Conservation (phyloP, 768 basidiomycete genomes). For the Psilocybe cyanescens region DNA sequence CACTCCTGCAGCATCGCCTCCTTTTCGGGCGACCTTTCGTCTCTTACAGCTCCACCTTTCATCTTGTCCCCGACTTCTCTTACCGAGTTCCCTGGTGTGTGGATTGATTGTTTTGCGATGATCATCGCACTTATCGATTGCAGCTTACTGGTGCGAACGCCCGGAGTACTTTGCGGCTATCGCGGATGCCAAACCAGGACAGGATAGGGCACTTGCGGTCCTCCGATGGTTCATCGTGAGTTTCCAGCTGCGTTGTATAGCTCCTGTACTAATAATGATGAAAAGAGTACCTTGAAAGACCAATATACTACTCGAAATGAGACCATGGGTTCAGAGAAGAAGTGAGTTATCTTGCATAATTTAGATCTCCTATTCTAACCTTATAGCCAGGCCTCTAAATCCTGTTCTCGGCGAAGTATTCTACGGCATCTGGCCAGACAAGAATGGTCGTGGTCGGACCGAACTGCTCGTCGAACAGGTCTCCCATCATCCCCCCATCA, state of each 20-base stretch:
- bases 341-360: constrained; percentile 50
- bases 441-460: constrained; percentile 75
- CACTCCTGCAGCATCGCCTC: constrained; percentile 66
- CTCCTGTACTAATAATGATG: not conserved
- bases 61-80: constrained; percentile 91
- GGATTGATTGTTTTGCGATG: constrained; percentile 1
- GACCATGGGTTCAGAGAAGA: constrained; percentile 97
- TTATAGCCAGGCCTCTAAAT: constrained; percentile 76
- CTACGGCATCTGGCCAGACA: constrained; percentile 87
- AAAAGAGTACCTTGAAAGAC: constrained; percentile 84
- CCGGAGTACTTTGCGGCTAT: constrained; percentile 90
- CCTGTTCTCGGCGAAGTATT: constrained; percentile 94
- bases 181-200: constrained; percentile 71
- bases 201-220: constrained; percentile 79
- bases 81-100: constrained; percentile 87
- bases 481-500: constrained; percentile 92
- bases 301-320: constrained; percentile 96
- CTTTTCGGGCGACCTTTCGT: constrained; percentile 86
- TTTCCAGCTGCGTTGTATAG: constrained; percentile 9
- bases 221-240: constrained; percentile 93
- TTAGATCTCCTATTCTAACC: constrained; percentile 9
- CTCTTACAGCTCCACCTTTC: constrained; percentile 86
- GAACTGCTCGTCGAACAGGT: constrained; percentile 91
- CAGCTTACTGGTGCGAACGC: constrained; percentile 97
- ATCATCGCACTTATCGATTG: constrained; percentile 10